Conservation (phyloP, 306 rosid genomes). For the Rubus idaeus region DNA sequence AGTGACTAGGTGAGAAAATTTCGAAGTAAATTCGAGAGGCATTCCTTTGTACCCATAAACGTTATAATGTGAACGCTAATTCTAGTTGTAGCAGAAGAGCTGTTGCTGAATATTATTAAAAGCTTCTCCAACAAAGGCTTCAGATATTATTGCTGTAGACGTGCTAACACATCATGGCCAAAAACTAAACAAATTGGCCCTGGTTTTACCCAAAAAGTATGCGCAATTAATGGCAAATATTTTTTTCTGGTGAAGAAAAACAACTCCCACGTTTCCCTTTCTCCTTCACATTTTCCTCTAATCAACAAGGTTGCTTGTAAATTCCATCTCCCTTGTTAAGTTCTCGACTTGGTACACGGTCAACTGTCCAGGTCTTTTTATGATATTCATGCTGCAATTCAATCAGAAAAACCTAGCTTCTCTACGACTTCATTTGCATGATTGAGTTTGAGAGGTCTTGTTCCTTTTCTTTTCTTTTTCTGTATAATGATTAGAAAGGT, state of each 20-base stretch:
- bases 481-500: not conserved
- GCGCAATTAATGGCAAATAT: not conserved
- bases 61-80: constrained; percentile 2
- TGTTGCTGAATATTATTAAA: not conserved
- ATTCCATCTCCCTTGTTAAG: not conserved
- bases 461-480: not conserved
- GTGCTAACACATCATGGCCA: constrained; percentile 2
- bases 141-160: not conserved
- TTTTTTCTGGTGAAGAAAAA: not conserved
- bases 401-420: not conserved
- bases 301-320: not conserved
- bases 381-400: not conserved
- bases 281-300: not conserved
- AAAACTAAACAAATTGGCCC: not conserved
- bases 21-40: not conserved
- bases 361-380: not conserved
- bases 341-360: not conserved
- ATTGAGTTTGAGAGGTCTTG: not conserved
- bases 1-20: not conserved
- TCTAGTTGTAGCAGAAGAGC: not conserved
- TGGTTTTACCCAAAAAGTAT: not conserved
- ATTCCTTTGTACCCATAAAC: not conserved
- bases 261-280: no score
- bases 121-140: not conserved
- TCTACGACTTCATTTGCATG: not conserved